Percentiles rank a stretch among this genome's conserved stretches.
Evolutionary conservation across 2,329 filamentous ascomycete species (phyloP).

Genomic region (Trichoderma citrinoviride): DNA sequence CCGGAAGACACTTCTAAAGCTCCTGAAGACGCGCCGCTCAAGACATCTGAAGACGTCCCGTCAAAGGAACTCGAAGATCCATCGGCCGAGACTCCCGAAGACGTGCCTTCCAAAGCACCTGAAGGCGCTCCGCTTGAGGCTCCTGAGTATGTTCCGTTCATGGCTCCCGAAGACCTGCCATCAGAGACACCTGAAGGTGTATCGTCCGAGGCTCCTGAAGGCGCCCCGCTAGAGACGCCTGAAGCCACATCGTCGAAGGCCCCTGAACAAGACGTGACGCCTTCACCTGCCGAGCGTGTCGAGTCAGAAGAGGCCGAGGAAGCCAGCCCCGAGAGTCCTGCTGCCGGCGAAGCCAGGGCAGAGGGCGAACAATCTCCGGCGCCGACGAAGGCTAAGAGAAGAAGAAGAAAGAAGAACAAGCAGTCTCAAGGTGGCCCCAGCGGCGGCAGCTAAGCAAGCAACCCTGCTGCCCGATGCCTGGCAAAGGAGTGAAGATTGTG

Average conservation of each 20-base stretch:
- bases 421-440: slow-evolving; percentile 19
- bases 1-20: not conserved
- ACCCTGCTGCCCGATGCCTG: not conserved
- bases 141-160: not conserved
- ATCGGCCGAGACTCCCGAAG: not conserved
- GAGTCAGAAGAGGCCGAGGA: not conserved
- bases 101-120: not conserved
- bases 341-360: not conserved
- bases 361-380: slow-evolving; percentile 20
- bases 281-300: slow-evolving; percentile 6
- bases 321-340: not conserved
- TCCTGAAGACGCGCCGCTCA: slow-evolving; percentile 1
- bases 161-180: not conserved
- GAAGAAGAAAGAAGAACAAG: slow-evolving; percentile 23
- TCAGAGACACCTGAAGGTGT: not conserved
- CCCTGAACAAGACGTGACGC: not conserved
- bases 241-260: not conserved
- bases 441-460: slow-evolving; percentile 12
- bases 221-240: not conserved
- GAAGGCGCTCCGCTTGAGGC: not conserved
- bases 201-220: not conserved
- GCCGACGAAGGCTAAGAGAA: slow-evolving; percentile 18
- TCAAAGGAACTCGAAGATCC: not conserved
- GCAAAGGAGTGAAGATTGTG: slow-evolving; percentile 13
- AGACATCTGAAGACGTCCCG: not conserved